Evolutionary conservation across 257 asterid species (phyloP), one percentile per base, ranked within the genome.

Genomic region (Rauvolfia tetraphylla): DNA sequence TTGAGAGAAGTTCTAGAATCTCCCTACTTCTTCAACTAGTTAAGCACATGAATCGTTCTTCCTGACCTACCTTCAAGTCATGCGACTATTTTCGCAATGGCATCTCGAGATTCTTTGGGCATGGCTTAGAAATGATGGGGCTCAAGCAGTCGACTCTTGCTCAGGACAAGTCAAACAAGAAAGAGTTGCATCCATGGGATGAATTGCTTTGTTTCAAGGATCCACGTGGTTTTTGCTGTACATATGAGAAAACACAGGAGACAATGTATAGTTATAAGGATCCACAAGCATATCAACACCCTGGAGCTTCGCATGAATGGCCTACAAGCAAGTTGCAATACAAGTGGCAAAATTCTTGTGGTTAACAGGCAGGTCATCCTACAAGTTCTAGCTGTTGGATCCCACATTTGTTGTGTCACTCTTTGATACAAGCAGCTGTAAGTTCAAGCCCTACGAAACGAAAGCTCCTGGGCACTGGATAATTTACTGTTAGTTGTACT

Each of bases 21-120:
- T 27, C 83, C 92, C 44, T 95, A 95, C 84, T 95, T 95, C 82
- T 95, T 95, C 96, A 95, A 93, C 91, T 95, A 92, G 90, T 66
- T 56, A 70, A 56, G 76, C 39, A 33, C 22, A 11, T 4, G 17
- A 14, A 61, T 31, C 68, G 29, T 61, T 61, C 63, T 79, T 78
- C 79, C 79, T 81, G 53, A 29, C 25, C 36, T 78, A 62, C 51
- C 65, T 62, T 68, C 10, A 2, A 42, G 18, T 42, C 27, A 53
- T 25, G 29, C 51, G 18, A 29, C 41, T 61, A 61, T 61, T 61
- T 61, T 61, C 44, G 63, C 49, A 68, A 68, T 20, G 36, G 61
- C 61, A 11, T 44, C 48, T 56, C n/a, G 11, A 61, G 31, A 15
- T 48, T 29, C 27, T 51, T 72, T 74, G 71, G 61, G 42, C 17